These are phyloP conservation scores for Phytophthora cactorum DNA, from an alignment of 352 stramenopile genomes.

Conservation along the genomic window DNA sequence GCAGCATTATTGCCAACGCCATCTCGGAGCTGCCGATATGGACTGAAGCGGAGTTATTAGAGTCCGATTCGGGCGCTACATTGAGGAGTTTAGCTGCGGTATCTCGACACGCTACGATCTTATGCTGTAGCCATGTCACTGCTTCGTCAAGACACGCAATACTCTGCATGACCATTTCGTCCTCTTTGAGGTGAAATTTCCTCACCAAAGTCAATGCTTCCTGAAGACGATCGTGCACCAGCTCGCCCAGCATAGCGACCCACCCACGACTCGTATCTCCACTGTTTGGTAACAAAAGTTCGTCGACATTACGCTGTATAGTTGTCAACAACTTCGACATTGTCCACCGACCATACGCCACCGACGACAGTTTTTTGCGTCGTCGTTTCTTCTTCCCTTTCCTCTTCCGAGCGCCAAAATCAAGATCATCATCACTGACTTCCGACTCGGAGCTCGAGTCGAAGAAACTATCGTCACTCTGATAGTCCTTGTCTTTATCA, in stretches of 20 bases:
- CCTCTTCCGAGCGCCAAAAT: background rate
- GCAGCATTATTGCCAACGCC: constrained; percentile 56
- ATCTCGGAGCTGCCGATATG: constrained; percentile 53
- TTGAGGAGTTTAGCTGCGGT: constrained; percentile 24
- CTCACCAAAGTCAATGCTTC: constrained; percentile 20
- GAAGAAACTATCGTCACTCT: constrained; percentile 15
- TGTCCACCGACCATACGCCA: constrained; percentile 53
- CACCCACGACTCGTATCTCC: constrained; percentile 33
- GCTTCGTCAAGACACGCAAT: constrained; percentile 47
- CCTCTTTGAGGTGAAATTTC: constrained; percentile 22
- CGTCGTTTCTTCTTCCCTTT: constrained; percentile 23
- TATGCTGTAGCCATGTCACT: constrained; percentile 53
- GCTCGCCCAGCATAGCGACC: constrained; percentile 36
- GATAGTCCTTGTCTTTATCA: constrained; percentile 3
- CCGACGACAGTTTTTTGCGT: constrained; percentile 1
- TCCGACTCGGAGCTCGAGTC: constrained; percentile 23
- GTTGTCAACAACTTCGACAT: constrained; percentile 49
- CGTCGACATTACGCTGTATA: constrained; percentile 39
- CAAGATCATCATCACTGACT: constrained; percentile 8
- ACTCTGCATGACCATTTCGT: constrained; percentile 26
- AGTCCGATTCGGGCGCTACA: constrained; percentile 4
- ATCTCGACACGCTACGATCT: constrained; percentile 39
- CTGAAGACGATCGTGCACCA: constrained; percentile 37
- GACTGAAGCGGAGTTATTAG: constrained; percentile 6
- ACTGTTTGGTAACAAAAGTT: constrained; percentile 22